Percentiles rank a stretch among this genome's conserved stretches.
Evolutionary conservation across 2,329 filamentous ascomycete genomes (phyloP).

Genomic region (Aureobasidium sp.): DNA sequence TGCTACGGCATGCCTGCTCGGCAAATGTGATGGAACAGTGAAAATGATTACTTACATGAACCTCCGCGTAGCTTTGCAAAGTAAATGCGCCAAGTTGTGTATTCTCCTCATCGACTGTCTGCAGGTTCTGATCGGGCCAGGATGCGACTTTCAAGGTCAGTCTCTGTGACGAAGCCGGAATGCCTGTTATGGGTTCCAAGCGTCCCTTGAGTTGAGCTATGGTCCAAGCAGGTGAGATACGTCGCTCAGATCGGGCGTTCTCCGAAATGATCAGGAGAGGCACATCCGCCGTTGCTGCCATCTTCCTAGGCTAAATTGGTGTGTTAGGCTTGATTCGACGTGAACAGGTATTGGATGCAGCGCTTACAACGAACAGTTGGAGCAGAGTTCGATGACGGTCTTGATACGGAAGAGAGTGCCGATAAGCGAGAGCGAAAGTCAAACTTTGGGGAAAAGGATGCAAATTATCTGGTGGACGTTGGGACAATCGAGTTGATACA

Average conservation of each 20-base stretch:
- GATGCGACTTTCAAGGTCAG: slow-evolving; percentile 63
- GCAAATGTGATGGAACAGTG: background rate
- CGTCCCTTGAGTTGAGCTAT: slow-evolving; percentile 77
- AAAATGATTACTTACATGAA: slow-evolving; percentile 58
- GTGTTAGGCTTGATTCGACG: background rate
- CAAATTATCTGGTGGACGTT: background rate
- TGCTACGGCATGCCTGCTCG: background rate
- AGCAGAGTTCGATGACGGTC: background rate
- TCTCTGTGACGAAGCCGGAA: slow-evolving; percentile 72
- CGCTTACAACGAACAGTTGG: background rate
- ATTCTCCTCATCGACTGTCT: slow-evolving; percentile 65
- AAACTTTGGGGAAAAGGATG: background rate
- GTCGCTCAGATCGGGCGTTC: slow-evolving; percentile 75
- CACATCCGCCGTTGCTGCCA: slow-evolving; percentile 56
- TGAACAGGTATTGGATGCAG: background rate
- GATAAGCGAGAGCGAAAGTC: background rate
- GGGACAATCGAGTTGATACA: background rate
- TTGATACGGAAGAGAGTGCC: background rate
- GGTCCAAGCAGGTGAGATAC: slow-evolving; percentile 87
- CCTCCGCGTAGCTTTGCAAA: slow-evolving; percentile 67
- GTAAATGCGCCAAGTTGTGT: slow-evolving; percentile 58
- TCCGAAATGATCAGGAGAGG: slow-evolving; percentile 69
- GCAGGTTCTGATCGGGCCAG: slow-evolving; percentile 56
- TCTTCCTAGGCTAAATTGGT: background rate
- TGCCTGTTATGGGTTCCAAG: slow-evolving; percentile 86